A percentile compares a stretch with the other conserved stretches of the same genome.
phyloP scores from a whole-genome alignment of 176 grass and related monocot species.

The Triticum turgidum region DNA sequence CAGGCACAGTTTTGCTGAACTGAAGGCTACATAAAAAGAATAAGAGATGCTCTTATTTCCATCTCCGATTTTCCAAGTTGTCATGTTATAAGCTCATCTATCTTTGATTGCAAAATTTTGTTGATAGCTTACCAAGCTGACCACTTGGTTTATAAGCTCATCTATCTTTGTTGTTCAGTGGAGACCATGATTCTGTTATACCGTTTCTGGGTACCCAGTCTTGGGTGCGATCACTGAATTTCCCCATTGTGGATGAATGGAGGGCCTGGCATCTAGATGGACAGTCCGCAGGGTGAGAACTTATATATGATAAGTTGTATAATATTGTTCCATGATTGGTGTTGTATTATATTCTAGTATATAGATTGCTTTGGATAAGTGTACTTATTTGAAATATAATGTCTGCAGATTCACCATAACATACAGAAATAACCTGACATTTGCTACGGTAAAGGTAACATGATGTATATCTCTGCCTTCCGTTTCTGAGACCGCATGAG shows the following conservation, averaged over 20 bases:
- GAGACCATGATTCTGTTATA: conserved; percentile 54
- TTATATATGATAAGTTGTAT: neutral
- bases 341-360: neutral
- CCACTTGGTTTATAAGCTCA: neutral
- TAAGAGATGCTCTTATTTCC: neutral
- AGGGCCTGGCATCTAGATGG: conserved; percentile 60
- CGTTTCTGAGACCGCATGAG: no score
- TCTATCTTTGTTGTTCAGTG: conserved; percentile 32
- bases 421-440: conserved; percentile 48
- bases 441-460: conserved; percentile 52
- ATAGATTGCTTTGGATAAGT: neutral
- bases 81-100: neutral
- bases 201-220: conserved; percentile 62
- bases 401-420: conserved; percentile 20
- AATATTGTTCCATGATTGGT: neutral
- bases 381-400: neutral
- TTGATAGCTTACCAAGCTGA: no score
- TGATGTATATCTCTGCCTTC: neutral
- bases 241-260: conserved; percentile 47
- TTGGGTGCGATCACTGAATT: conserved; percentile 70
- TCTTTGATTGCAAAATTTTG: neutral
- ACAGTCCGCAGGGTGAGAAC: conserved; percentile 45
- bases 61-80: neutral
- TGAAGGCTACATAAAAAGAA: neutral
- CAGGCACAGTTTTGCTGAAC: neutral